Conservation (phyloP, 371 early-diverging fungal genomes). For the Mortierella sp. region DNA sequence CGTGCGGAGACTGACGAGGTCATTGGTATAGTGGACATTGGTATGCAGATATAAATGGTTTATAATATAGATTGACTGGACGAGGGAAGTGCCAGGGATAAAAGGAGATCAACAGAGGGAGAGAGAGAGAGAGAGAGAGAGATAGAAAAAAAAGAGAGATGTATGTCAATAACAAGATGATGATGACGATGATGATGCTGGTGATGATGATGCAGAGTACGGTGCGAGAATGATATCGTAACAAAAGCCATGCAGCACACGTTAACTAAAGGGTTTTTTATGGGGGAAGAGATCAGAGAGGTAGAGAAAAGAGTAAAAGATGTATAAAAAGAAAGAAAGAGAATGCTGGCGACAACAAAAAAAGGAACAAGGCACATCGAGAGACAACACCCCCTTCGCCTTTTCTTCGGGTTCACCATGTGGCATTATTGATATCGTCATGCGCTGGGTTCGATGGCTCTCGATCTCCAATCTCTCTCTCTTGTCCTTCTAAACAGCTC, state of each 20-base stretch:
- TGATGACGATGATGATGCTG: neutral
- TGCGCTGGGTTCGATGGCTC: conserved; percentile 15
- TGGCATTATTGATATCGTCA: conserved; percentile 16
- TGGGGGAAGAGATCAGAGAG: neutral
- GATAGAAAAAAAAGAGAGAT: neutral
- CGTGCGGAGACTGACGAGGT: conserved; percentile 6
- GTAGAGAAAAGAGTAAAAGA: neutral
- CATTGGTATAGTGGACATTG: conserved; percentile 8
- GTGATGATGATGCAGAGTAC: neutral
- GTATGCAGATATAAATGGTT: conserved; percentile 5
- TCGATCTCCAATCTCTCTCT: conserved; percentile 10
- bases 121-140: conserved; percentile 5
- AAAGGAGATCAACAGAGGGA: conserved; percentile 2
- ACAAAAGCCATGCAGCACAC: conserved; percentile 12
- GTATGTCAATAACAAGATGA: neutral
- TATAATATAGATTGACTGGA: neutral
- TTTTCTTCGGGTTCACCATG: conserved; percentile 11
- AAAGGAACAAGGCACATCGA: too few relatives aligned
- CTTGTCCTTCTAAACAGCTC: neutral
- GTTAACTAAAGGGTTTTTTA: conserved; percentile 4
- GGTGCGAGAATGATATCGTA: conserved; percentile 14
- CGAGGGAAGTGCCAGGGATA: too few relatives aligned
- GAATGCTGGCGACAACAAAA: neutral
- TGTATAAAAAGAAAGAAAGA: conserved; percentile 1
- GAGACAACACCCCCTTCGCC: conserved; percentile 2